Percentiles rank a stretch among this genome's conserved stretches.
Conservation (phyloP, 2,329 filamentous ascomycete species). For the Phoma sp. region DNA sequence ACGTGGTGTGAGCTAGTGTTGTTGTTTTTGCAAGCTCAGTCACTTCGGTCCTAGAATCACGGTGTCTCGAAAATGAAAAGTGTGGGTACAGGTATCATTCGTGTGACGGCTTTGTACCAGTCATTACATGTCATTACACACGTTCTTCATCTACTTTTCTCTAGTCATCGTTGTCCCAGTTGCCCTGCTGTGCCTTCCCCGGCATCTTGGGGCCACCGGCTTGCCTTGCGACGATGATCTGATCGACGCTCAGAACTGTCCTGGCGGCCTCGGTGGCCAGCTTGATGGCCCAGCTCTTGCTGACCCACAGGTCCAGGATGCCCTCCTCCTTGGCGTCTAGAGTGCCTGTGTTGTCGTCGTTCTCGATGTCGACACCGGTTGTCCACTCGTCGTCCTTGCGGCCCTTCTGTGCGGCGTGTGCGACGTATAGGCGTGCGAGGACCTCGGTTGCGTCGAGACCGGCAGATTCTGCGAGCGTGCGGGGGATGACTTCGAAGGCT, state of each 20-base stretch:
- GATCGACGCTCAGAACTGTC: constrained; percentile 94
- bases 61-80: too few relatives aligned
- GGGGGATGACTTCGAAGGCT: constrained; percentile 95
- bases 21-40: too few relatives aligned
- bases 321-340: constrained; percentile 86
- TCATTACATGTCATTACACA: constrained; percentile 15
- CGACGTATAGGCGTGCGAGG: constrained; percentile 88
- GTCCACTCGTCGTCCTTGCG: constrained; percentile 78
- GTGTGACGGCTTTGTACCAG: neutral
- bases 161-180: constrained; percentile 70
- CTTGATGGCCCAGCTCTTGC: constrained; percentile 97
- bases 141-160: neutral
- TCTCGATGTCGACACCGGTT: constrained; percentile 94
- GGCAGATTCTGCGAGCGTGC: constrained; percentile 91
- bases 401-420: constrained; percentile 71
- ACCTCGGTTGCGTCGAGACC: constrained; percentile 98
- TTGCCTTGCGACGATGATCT: constrained; percentile 98
- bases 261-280: constrained; percentile 93
- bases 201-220: constrained; percentile 97
- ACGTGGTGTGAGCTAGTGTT: too few relatives aligned
- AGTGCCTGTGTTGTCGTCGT: constrained; percentile 79
- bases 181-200: constrained; percentile 77
- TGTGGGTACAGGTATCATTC: too few relatives aligned
- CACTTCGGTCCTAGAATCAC: too few relatives aligned
- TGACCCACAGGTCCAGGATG: constrained; percentile 89